Conservation (phyloP, 2,329 filamentous ascomycete species). For the Fusarium gaditjirri region DNA sequence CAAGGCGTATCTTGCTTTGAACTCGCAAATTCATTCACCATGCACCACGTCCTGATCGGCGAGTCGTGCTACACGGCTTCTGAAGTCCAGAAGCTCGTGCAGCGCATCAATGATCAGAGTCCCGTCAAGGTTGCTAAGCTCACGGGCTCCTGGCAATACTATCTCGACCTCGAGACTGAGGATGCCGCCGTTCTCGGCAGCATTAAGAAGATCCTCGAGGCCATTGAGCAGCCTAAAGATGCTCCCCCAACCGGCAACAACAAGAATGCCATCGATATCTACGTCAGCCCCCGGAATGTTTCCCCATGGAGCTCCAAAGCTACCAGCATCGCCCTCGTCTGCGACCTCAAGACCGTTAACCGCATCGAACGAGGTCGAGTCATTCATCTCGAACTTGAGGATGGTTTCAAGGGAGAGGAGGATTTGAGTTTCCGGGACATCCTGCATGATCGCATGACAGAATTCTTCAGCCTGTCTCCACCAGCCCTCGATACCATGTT, state of each 20-base stretch:
- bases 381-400: slow-evolving; percentile 74
- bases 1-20: slow-evolving; percentile 44
- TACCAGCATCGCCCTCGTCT: slow-evolving; percentile 92
- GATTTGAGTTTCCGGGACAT: slow-evolving; percentile 71
- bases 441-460: slow-evolving; percentile 95
- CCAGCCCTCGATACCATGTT: slow-evolving; percentile 84
- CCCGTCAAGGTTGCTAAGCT: slow-evolving; percentile 60
- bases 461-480: slow-evolving; percentile 73
- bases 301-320: slow-evolving; percentile 98
- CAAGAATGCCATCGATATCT: slow-evolving; percentile 66
- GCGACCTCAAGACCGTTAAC: slow-evolving; percentile 77
- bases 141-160: slow-evolving; percentile 71
- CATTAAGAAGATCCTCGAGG: slow-evolving; percentile 58
- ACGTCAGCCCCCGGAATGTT: slow-evolving; percentile 84
- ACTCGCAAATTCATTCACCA: slow-evolving; percentile 42
- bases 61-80: slow-evolving; percentile 62
- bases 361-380: slow-evolving; percentile 89
- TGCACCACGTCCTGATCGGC: slow-evolving; percentile 54
- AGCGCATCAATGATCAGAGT: slow-evolving; percentile 56
- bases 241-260: slow-evolving; percentile 50
- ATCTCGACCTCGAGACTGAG: slow-evolving; percentile 67
- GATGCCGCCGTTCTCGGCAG: slow-evolving; percentile 53
- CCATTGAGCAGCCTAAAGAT: slow-evolving; percentile 48
- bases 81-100: slow-evolving; percentile 57
- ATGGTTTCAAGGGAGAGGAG: slow-evolving; percentile 55